phyloP scores from a whole-genome alignment of 768 basidiomycete species.

The Macrolepiota dolichaula region DNA sequence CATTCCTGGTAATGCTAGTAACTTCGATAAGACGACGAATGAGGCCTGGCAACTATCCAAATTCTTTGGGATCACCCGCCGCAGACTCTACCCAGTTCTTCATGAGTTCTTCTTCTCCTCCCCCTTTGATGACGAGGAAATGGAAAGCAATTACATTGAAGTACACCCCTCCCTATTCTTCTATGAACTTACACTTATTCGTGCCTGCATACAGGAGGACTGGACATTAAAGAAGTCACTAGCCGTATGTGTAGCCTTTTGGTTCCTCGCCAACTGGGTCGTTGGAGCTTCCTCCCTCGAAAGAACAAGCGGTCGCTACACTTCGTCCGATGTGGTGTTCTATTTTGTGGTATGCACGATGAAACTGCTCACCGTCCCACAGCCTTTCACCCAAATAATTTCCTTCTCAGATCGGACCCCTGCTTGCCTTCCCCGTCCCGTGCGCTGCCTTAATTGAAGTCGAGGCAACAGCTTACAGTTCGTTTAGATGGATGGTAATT shows the following conservation, averaged over 20 bases:
- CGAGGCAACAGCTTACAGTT: background rate
- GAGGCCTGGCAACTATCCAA: constrained; percentile 27
- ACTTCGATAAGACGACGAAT: constrained; percentile 25
- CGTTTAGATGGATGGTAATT: constrained; percentile 50
- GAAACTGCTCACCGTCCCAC: background rate
- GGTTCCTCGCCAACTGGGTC: constrained; percentile 69
- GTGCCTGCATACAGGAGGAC: constrained; percentile 45
- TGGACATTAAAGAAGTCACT: constrained; percentile 72
- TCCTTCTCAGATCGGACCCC: constrained; percentile 45
- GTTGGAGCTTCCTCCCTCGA: constrained; percentile 46
- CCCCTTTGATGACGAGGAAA: constrained; percentile 54
- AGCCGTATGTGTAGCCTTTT: constrained; percentile 62
- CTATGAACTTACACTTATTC: background rate
- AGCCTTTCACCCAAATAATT: background rate
- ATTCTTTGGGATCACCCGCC: constrained; percentile 44
- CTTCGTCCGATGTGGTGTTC: constrained; percentile 52
- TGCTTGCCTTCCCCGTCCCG: constrained; percentile 59
- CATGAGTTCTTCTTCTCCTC: constrained; percentile 58
- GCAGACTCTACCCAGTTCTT: constrained; percentile 53
- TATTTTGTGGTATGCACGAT: constrained; percentile 42
- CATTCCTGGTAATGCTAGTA: constrained; percentile 23
- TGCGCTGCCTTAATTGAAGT: constrained; percentile 20
- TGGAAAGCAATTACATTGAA: constrained; percentile 43
- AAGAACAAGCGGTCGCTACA: constrained; percentile 14
- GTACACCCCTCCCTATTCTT: constrained; percentile 17